phyloP scores from a whole-genome alignment of 2,329 filamentous ascomycete species.

The Metarhizium sp. region DNA sequence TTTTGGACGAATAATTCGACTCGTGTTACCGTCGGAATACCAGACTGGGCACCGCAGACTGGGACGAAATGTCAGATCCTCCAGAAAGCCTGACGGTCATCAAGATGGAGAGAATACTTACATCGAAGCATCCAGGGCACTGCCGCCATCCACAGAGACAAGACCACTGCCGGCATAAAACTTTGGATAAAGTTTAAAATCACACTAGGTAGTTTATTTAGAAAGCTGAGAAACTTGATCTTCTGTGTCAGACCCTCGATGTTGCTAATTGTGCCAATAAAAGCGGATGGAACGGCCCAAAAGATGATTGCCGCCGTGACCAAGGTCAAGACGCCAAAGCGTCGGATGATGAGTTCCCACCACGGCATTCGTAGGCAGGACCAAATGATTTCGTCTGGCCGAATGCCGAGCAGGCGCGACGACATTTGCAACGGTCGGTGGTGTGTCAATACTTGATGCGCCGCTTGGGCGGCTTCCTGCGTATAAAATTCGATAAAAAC shows the following conservation, averaged over 20 bases:
- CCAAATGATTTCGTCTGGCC: slow-evolving; percentile 82
- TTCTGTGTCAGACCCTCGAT: slow-evolving; percentile 58
- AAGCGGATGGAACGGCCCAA: slow-evolving; percentile 67
- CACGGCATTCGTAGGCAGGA: slow-evolving; percentile 71
- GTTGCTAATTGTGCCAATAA: slow-evolving; percentile 82
- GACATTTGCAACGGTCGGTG: slow-evolving; percentile 82
- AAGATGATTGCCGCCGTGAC: slow-evolving; percentile 76
- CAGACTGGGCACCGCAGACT: slow-evolving; percentile 70
- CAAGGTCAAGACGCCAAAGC: slow-evolving; percentile 59
- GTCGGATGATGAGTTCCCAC: slow-evolving; percentile 74
- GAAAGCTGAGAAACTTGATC: slow-evolving; percentile 62
- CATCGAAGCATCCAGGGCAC: slow-evolving; percentile 71
- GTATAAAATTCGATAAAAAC: slow-evolving; percentile 86
- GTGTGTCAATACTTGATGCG: slow-evolving; percentile 79
- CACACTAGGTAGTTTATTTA: slow-evolving; percentile 57
- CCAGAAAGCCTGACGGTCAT: background rate
- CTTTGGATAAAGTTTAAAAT: slow-evolving; percentile 79
- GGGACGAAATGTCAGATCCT: background rate
- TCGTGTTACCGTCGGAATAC: slow-evolving; percentile 68
- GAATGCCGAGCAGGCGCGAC: slow-evolving; percentile 74
- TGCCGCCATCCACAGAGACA: slow-evolving; percentile 78
- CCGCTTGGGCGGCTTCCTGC: slow-evolving; percentile 76
- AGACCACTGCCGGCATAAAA: slow-evolving; percentile 67
- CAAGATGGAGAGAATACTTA: slow-evolving; percentile 10
- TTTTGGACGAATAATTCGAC: slow-evolving; percentile 88